Percentiles rank a stretch among this genome's conserved stretches.
Conservation (phyloP, 1,139 yeast species). For the Suhomyces maxii region DNA sequence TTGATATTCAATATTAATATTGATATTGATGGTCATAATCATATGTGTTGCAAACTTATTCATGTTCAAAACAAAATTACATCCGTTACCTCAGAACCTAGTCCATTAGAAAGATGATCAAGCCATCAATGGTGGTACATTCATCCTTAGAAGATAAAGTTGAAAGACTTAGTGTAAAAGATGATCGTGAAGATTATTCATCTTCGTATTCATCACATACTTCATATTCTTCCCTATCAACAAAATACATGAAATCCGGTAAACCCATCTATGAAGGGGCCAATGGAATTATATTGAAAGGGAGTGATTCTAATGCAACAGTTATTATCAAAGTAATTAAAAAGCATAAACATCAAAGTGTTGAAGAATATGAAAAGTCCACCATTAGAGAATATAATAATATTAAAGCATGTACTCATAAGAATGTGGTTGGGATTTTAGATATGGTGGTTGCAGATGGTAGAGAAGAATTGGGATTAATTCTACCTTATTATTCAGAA, state of each 20-base stretch:
- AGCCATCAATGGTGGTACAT: neutral
- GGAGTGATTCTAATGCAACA: constrained; percentile 22
- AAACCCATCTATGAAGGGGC: constrained; percentile 46
- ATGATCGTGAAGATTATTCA: neutral
- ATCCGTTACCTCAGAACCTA: neutral
- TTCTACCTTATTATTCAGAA: constrained; percentile 44
- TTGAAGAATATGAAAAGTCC: constrained; percentile 15
- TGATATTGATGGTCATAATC: neutral
- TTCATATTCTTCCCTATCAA: neutral
- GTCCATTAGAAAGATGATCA: neutral
- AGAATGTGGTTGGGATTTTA: constrained; percentile 31
- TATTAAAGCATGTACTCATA: constrained; percentile 28
- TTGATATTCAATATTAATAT: neutral
- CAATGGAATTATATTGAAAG: constrained; percentile 41
- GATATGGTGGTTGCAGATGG: constrained; percentile 23
- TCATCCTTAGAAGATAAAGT: neutral
- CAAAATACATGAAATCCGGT: constrained; percentile 21
- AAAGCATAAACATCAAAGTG: constrained; percentile 17
- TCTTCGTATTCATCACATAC: constrained; percentile 1
- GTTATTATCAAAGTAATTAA: constrained; percentile 36
- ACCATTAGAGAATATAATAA: constrained; percentile 34
- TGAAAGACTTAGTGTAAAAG: neutral
- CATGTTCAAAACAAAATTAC: neutral
- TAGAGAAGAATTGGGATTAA: constrained; percentile 23
- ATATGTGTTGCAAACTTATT: neutral